These are phyloP conservation scores for Papiliotrema fonsecae DNA, from an alignment of 1,284 basidiomycete species.

Conservation along the genomic window DNA sequence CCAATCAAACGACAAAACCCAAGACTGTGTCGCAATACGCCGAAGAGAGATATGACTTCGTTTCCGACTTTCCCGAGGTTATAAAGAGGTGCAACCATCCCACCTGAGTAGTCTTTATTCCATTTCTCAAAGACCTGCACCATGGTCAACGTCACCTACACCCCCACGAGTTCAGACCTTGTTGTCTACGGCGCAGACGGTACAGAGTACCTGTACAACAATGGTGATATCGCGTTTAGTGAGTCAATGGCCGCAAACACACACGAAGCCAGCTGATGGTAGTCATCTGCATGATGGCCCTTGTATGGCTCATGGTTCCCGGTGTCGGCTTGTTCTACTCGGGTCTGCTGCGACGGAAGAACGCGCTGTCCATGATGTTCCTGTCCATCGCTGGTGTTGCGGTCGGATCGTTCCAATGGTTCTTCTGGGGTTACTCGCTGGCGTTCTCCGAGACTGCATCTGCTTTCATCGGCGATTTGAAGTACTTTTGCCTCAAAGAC, in stretches of 20 bases:
- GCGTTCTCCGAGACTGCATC: constrained; percentile 45
- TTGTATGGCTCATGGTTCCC: constrained; percentile 89
- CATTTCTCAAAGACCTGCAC: too few species aligned
- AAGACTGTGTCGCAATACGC: too few species aligned
- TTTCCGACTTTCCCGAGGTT: too few species aligned
- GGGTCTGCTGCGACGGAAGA: constrained; percentile 74
- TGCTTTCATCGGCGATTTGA: constrained; percentile 53
- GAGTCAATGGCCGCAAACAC: constrained; percentile 17
- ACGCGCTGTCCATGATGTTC: constrained; percentile 89
- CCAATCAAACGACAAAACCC: too few species aligned
- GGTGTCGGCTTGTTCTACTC: constrained; percentile 78
- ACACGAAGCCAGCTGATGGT: background rate
- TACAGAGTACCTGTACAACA: constrained; percentile 47
- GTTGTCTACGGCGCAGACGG: constrained; percentile 46
- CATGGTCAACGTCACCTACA: constrained; percentile 43
- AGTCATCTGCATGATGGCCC: constrained; percentile 57
- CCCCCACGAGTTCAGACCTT: constrained; percentile 35
- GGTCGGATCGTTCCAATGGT: constrained; percentile 58
- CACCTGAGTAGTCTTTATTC: too few species aligned
- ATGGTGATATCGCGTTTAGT: constrained; percentile 56
- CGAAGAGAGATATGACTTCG: too few species aligned
- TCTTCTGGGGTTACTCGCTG: constrained; percentile 51
- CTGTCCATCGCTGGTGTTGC: constrained; percentile 71
- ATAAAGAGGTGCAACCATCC: too few species aligned
- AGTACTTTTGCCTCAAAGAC: constrained; percentile 76